Evolutionary conservation across 1,284 basidiomycete species (phyloP).

Genomic region (Lignosus rhinocerotis): DNA sequence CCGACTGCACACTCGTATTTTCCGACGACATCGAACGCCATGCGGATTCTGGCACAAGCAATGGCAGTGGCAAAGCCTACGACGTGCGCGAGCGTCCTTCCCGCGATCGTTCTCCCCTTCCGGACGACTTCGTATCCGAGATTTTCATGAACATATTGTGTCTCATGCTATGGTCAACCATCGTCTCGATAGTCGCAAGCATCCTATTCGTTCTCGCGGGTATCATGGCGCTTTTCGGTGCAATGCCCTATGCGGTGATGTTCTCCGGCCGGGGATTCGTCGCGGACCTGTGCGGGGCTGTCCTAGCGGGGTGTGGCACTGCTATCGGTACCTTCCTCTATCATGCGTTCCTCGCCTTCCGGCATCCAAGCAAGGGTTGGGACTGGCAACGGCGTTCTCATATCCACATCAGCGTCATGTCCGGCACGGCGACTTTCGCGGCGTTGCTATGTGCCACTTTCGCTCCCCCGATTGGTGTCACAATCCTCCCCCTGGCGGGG

Average conservation of each 20-base stretch:
- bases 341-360: background rate
- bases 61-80: background rate
- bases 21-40: background rate
- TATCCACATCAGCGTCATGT: background rate
- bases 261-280: background rate
- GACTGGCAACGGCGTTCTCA: background rate
- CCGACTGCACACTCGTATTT: background rate
- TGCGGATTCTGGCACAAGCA: background rate
- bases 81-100: background rate
- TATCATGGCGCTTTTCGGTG: background rate
- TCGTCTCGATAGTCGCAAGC: background rate
- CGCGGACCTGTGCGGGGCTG: background rate
- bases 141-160: background rate
- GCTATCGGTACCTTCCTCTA: background rate
- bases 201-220: background rate
- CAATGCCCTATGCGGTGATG: background rate
- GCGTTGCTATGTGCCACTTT: background rate
- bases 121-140: background rate
- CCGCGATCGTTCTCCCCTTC: background rate
- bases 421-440: background rate
- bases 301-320: background rate
- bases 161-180: background rate
- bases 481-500: background rate
- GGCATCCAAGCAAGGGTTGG: background rate
- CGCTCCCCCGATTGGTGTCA: background rate